Conservation (phyloP, 2,329 filamentous ascomycete genomes). For the Calonectria fujianensis region DNA sequence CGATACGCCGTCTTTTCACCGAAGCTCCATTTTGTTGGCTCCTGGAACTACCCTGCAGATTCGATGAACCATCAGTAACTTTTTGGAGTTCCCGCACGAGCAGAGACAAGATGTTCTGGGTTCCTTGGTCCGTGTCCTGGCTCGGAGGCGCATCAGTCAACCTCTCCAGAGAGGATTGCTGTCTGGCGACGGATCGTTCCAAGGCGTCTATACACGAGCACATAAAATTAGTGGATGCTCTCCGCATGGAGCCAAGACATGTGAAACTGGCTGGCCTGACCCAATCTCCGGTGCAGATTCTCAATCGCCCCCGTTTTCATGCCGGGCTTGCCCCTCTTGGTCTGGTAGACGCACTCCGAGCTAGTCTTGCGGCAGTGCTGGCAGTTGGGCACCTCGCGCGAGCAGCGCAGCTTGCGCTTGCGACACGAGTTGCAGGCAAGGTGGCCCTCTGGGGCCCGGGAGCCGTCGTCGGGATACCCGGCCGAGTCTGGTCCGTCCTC, state of each 20-base stretch:
- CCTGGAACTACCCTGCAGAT: background rate
- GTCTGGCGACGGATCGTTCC: slow-evolving; percentile 43
- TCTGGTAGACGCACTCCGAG: slow-evolving; percentile 56
- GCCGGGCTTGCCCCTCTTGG: slow-evolving; percentile 59
- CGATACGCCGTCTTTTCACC: slow-evolving; percentile 38
- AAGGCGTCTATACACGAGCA: slow-evolving; percentile 34
- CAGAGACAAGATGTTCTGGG: slow-evolving; percentile 33
- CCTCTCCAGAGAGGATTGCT: slow-evolving; percentile 36
- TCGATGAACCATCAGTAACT: slow-evolving; percentile 22
- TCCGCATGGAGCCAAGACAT: slow-evolving; percentile 12
- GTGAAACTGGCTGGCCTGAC: slow-evolving; percentile 42
- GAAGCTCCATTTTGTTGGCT: background rate
- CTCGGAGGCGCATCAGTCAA: background rate
- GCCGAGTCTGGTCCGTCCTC: slow-evolving; percentile 24
- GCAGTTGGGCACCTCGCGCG: slow-evolving; percentile 23
- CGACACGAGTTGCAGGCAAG: slow-evolving; percentile 33
- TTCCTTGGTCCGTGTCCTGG: slow-evolving; percentile 5
- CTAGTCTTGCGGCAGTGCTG: slow-evolving; percentile 33
- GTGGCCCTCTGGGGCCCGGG: slow-evolving; percentile 21
- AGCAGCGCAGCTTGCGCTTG: slow-evolving; percentile 33
- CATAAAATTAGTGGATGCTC: background rate
- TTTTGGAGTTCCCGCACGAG: slow-evolving; percentile 42
- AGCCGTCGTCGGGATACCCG: slow-evolving; percentile 23
- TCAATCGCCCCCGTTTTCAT: slow-evolving; percentile 62
- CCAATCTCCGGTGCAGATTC: slow-evolving; percentile 58